Evolutionary conservation across 352 stramenopile genomes (phyloP).

Genomic region (Pythium aquatile): DNA sequence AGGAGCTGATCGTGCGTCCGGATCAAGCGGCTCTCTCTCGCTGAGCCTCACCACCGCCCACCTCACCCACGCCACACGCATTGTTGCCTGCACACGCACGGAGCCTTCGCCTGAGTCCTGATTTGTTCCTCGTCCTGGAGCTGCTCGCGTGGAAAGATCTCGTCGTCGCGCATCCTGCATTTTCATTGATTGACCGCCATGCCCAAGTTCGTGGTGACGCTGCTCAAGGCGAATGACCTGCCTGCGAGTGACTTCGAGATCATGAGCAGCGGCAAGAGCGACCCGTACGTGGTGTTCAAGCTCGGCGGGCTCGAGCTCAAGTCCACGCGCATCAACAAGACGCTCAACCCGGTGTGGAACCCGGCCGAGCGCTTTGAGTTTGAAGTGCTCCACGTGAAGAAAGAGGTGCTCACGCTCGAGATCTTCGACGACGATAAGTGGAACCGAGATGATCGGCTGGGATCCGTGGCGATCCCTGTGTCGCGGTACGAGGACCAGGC

Average conservation of each 20-base stretch:
- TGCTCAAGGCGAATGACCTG: conserved; percentile 66
- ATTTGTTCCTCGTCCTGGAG: not conserved
- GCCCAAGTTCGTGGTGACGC: conserved; percentile 63
- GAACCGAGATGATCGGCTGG: conserved; percentile 66
- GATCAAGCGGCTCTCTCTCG: conserved; percentile 1
- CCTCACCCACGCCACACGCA: not conserved
- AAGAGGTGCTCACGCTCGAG: conserved; percentile 47
- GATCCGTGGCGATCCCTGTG: conserved; percentile 45
- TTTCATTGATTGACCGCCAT: conserved; percentile 26
- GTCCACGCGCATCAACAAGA: conserved; percentile 46
- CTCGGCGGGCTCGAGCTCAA: conserved; percentile 49
- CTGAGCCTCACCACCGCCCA: not conserved
- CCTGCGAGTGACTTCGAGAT: conserved; percentile 57
- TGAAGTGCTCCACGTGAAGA: conserved; percentile 41
- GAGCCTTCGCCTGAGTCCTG: not conserved
- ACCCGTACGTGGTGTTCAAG: conserved; percentile 70
- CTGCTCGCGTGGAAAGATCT: conserved; percentile 1
- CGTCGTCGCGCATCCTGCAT: no score
- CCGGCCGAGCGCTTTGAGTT: conserved; percentile 76
- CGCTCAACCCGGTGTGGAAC: conserved; percentile 69
- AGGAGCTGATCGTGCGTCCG: conserved; percentile 1
- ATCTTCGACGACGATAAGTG: conserved; percentile 70
- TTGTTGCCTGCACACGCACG: not conserved
- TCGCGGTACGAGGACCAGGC: conserved; percentile 46
- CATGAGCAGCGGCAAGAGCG: conserved; percentile 51